Evolutionary conservation across 257 asterid species (phyloP).

Genomic region (Solanum pimpinellifolium): DNA sequence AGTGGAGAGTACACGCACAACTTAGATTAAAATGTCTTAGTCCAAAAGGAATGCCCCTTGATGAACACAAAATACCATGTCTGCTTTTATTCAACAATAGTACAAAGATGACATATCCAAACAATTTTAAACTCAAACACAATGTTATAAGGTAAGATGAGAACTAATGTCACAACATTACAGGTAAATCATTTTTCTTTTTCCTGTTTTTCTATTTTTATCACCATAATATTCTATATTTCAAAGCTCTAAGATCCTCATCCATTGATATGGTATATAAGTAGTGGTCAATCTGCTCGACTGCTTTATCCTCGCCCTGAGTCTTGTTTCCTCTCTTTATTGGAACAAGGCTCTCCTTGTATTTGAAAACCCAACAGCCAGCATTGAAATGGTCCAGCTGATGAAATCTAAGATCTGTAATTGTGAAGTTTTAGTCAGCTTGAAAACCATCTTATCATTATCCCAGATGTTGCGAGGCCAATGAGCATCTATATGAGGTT

Average conservation of each 20-base stretch:
- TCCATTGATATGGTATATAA: neutral
- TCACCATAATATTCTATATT: neutral
- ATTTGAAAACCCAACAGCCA: neutral
- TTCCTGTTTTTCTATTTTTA: neutral
- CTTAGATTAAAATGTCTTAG: neutral
- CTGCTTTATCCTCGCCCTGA: neutral
- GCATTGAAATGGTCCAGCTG: neutral
- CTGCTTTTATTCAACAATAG: neutral
- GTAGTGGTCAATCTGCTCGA: neutral
- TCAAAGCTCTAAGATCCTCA: neutral
- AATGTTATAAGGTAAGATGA: neutral
- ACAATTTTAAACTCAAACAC: neutral
- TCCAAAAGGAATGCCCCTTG: neutral
- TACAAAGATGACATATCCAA: neutral
- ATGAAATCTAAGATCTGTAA: neutral
- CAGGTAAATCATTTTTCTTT: neutral
- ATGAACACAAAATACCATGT: neutral
- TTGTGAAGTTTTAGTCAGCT: neutral
- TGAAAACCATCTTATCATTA: neutral
- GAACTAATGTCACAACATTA: neutral
- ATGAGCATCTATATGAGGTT: neutral
- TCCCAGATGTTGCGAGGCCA: neutral
- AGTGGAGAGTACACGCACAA: neutral
- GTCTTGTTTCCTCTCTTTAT: slow-evolving; percentile 9
- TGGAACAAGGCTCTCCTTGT: neutral